Evolutionary conservation across 352 stramenopile species (phyloP), one percentile per base, ranked within the genome.

Genomic region (Pythium sukuiense): DNA sequence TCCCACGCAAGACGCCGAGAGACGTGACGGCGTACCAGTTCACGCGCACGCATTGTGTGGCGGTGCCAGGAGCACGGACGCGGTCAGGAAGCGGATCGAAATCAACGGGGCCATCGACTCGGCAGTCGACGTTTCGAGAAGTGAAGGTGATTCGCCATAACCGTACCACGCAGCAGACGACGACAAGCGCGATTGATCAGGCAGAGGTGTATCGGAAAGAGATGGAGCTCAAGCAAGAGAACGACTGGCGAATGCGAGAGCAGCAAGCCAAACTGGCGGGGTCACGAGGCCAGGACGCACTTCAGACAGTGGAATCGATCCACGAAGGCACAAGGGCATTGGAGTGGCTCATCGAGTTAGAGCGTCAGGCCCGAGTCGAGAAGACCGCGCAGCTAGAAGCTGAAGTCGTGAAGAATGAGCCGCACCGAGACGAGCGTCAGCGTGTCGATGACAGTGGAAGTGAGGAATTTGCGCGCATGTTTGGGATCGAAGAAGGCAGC

Each of bases 131-230:
- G 11, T 64, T 26, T 9, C 56, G 70, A 6, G 66, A 67, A 26
- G 76, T 89, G 35, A 87, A 77, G 35, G 71, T 93, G 13, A 68
- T 91, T 63, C 67, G 74, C 12, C 82, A 90, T 65, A 88, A 89
- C 55, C 71, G 35, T 6, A 48, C 20, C 39, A 63, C 58, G 11
- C 72, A 87, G 39, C 63, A 71, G 13, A 83, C 52, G 7, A 66
- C 60, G 8, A 45, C 60, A 26, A 79, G 69, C 33, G 77, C 76
- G 16, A 65, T 76, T 0, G 71, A 83, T 2, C 76, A 87, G 45
- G 81, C 82, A 6, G 71, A 65, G 11, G 75, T 69, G 14, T 79
- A 81, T 46, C 73, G 73, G 0, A 63, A 74, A 8, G 69, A 82
- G 20, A 64, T 88, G 59, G 77, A 85, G 50, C 54, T 65, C 20